A percentile compares a stretch with the other conserved stretches of the same genome.
Conservation (phyloP, 495 filamentous ascomycete genomes). For the Daldinia decipiens region DNA sequence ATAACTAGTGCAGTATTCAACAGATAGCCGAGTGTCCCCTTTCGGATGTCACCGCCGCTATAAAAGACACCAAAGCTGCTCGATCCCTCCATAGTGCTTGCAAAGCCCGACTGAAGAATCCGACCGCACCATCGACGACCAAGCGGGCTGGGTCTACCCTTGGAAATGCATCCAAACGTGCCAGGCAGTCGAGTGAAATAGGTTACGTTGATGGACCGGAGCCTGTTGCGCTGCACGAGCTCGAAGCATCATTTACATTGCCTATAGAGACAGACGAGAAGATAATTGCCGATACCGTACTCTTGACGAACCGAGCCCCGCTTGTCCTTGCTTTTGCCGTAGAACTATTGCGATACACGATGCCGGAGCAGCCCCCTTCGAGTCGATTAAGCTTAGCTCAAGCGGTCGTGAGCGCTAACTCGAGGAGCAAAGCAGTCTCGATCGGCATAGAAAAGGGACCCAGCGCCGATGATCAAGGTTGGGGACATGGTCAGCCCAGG, state of each 20-base stretch:
- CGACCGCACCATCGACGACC: conserved; percentile 32
- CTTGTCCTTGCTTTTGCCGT: conserved; percentile 84
- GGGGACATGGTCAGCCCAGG: conserved; percentile 78
- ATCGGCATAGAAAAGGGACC: conserved; percentile 74
- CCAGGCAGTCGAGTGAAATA: conserved; percentile 48
- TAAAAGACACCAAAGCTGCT: conserved; percentile 75
- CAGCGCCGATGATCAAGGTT: conserved; percentile 75
- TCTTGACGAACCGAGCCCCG: conserved; percentile 82
- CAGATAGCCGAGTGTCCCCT: conserved; percentile 70
- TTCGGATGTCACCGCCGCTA: conserved; percentile 64
- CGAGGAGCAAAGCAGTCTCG: conserved; percentile 75
- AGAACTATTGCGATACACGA: conserved; percentile 76
- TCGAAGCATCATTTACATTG: conserved; percentile 73
- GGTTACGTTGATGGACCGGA: conserved; percentile 49
- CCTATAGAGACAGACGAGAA: conserved; percentile 68
- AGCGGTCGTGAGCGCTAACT: conserved; percentile 81
- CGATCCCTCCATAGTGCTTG: conserved; percentile 73
- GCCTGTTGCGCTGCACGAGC: conserved; percentile 65
- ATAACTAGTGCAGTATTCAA: conserved; percentile 59
- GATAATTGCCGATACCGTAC: conserved; percentile 62
- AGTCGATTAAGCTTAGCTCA: conserved; percentile 82
- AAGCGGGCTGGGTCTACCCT: conserved; percentile 52
- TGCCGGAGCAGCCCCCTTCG: conserved; percentile 84
- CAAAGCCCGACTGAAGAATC: conserved; percentile 68
- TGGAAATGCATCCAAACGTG: conserved; percentile 54